A percentile compares a stretch with the other conserved stretches of the same genome.
phyloP scores from a whole-genome alignment of 768 basidiomycete species.

The Cantharellus cinnabarinus region DNA sequence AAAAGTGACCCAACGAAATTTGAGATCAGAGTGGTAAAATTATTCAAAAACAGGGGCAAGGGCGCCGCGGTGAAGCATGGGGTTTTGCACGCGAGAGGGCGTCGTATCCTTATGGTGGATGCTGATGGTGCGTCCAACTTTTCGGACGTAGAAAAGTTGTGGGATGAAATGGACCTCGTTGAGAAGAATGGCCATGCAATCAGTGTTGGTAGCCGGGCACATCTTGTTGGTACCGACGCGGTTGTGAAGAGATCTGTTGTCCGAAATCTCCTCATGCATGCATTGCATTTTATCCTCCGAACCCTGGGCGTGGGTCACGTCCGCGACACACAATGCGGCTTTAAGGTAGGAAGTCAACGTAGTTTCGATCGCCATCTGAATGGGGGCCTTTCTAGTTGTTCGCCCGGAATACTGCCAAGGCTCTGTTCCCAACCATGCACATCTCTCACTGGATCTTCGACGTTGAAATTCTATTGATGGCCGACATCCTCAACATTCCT shows the following conservation, averaged over 20 bases:
- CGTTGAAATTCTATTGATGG: slow-evolving; percentile 76
- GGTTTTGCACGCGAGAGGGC: slow-evolving; percentile 62
- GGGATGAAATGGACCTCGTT: slow-evolving; percentile 49
- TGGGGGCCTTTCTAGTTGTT: slow-evolving; percentile 29
- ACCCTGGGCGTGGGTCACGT: slow-evolving; percentile 81
- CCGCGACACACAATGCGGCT: slow-evolving; percentile 90
- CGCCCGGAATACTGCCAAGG: slow-evolving; percentile 56
- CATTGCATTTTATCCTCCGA: slow-evolving; percentile 71
- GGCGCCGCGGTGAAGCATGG: slow-evolving; percentile 88
- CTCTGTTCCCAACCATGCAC: slow-evolving; percentile 73
- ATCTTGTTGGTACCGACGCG: slow-evolving; percentile 77
- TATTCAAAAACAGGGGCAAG: slow-evolving; percentile 73
- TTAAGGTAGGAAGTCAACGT: slow-evolving; percentile 32
- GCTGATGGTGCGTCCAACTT: slow-evolving; percentile 88
- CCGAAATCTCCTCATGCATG: slow-evolving; percentile 87
- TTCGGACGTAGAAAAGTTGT: slow-evolving; percentile 60
- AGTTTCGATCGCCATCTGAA: neutral
- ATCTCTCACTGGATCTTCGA: slow-evolving; percentile 92
- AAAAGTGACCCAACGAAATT: slow-evolving; percentile 23
- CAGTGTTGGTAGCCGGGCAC: slow-evolving; percentile 71
- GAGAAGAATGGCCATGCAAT: slow-evolving; percentile 37
- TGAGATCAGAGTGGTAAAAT: slow-evolving; percentile 57
- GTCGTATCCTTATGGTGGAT: slow-evolving; percentile 73
- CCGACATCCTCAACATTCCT: slow-evolving; percentile 57
- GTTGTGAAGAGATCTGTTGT: slow-evolving; percentile 72